phyloP scores from a whole-genome alignment of 768 basidiomycete genomes.

The Cystofilobasidium capitatum region DNA sequence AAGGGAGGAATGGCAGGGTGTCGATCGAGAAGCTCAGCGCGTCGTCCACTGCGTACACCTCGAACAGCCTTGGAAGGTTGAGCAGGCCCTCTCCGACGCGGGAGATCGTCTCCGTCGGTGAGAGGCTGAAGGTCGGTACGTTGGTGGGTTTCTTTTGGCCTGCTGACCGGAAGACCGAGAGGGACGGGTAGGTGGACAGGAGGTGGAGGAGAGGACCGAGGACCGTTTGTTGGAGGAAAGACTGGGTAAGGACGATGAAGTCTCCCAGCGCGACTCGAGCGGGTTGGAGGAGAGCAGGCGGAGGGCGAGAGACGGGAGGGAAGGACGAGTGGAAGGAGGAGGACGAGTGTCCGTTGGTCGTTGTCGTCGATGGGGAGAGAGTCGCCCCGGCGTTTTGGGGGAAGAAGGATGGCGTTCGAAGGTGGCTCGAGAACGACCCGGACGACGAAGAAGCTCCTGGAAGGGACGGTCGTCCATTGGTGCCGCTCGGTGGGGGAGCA shows the following conservation, averaged over 20 bases:
- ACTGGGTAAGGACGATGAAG: constrained; percentile 66
- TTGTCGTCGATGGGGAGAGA: background rate
- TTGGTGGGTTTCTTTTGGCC: constrained; percentile 45
- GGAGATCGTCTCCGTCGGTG: constrained; percentile 78
- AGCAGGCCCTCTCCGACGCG: constrained; percentile 86
- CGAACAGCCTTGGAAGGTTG: constrained; percentile 84
- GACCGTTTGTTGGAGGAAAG: constrained; percentile 68
- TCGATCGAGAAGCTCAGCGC: constrained; percentile 78
- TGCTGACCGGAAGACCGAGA: constrained; percentile 45
- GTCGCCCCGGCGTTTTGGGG: constrained; percentile 20
- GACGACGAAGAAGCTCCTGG: background rate
- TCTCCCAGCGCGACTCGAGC: constrained; percentile 51
- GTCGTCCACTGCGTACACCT: constrained; percentile 87
- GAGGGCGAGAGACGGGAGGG: constrained; percentile 6
- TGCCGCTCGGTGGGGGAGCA: constrained; percentile 5
- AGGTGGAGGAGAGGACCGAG: constrained; percentile 69
- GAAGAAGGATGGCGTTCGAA: constrained; percentile 27
- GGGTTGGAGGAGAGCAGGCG: constrained; percentile 45
- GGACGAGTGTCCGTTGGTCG: background rate
- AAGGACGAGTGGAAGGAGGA: background rate
- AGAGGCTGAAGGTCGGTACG: constrained; percentile 85
- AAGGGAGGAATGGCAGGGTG: constrained; percentile 53
- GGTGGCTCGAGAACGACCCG: constrained; percentile 3
- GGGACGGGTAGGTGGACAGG: constrained; percentile 59
- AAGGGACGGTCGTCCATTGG: background rate